Evolutionary conservation across 139 green algal species (phyloP), one percentile per base, ranked within the genome.

Genomic region (Micromonas commoda): DNA sequence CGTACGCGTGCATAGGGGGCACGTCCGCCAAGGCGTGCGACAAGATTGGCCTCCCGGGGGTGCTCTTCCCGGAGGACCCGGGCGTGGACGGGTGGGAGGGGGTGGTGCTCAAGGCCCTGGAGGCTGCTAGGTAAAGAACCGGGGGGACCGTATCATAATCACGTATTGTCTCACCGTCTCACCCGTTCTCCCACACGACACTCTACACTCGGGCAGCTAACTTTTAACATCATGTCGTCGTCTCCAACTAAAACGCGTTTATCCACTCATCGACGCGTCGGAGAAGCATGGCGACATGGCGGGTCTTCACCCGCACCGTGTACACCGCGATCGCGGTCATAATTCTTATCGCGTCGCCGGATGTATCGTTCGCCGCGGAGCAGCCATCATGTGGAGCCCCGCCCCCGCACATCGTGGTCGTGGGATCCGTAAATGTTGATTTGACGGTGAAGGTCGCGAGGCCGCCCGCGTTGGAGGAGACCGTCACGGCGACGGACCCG

Each of bases 351-450:
- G n/a, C n/a, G n/a, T n/a, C n/a, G n/a, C n/a, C n/a, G n/a, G n/a
- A n/a, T n/a, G n/a, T n/a, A n/a, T n/a, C n/a, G n/a, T n/a, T n/a
- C n/a, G n/a, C n/a, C n/a, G n/a, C n/a, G n/a, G n/a, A n/a, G n/a
- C n/a, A n/a, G n/a, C 45, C 45, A 9, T 57, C 45, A 16, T 57
- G 45, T 16, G 45, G 9, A 9, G 45, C 45, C 63, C n/a, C 67
- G 4, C 2, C 51, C 16, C 2, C 45, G 21, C 64, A 65, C 9
- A 78, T 86, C 38, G 78, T 84, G n/a, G 82, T 86, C 28, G 53
- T 86, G 20, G 82, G 82, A 3, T 73, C 51, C 21, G 45, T 83
- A 13, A 86, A 86, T 45, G 60, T 72, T 23, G 82, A 86, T 68
- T 53, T 82, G 23, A 80, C 64, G 28, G 45, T 84, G 20, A 66